A percentile compares a stretch with the other conserved stretches of the same genome.
Evolutionary conservation across 352 stramenopile species (phyloP).

Genomic region (Globisporangium recalcitrans): DNA sequence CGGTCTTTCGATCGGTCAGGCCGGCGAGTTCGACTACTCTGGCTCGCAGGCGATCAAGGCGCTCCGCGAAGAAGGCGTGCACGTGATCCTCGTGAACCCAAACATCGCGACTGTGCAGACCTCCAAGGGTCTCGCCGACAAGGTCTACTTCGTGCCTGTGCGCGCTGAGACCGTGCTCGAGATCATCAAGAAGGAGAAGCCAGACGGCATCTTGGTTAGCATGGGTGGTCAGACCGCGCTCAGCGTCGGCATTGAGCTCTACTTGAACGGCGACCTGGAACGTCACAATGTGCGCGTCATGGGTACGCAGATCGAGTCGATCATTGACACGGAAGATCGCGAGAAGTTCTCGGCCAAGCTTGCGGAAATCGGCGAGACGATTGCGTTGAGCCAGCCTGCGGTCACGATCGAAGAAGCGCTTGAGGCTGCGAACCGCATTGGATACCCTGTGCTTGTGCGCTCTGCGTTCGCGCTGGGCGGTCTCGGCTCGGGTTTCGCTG

Average conservation of each 20-base stretch:
- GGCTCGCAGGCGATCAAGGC: slow-evolving; percentile 97
- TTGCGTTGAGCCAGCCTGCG: slow-evolving; percentile 89
- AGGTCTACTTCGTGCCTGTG: slow-evolving; percentile 98
- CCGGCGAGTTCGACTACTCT: slow-evolving; percentile 98
- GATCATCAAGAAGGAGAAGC: slow-evolving; percentile 72
- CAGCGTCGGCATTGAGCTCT: slow-evolving; percentile 96
- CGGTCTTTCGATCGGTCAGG: slow-evolving; percentile 97
- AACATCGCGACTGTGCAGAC: slow-evolving; percentile 99
- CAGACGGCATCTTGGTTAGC: slow-evolving; percentile 90
- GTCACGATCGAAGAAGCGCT: slow-evolving; percentile 88
- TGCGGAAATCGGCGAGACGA: slow-evolving; percentile 90
- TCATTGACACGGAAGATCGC: slow-evolving; percentile 93
- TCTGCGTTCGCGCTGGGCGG: slow-evolving; percentile 93
- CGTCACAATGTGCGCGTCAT: slow-evolving; percentile 82
- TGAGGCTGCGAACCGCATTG: slow-evolving; percentile 88
- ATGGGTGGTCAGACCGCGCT: slow-evolving; percentile 95
- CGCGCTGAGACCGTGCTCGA: slow-evolving; percentile 88
- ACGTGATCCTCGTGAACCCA: slow-evolving; percentile 98
- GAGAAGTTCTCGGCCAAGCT: slow-evolving; percentile 93
- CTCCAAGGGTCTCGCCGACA: slow-evolving; percentile 91
- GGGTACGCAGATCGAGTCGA: slow-evolving; percentile 92
- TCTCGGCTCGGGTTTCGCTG: slow-evolving; percentile 89
- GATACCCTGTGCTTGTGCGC: slow-evolving; percentile 93
- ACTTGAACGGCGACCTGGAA: slow-evolving; percentile 89
- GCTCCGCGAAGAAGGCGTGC: slow-evolving; percentile 96